Evolutionary conservation across 306 rosid species (phyloP).

Genomic region (Pueraria montana): DNA sequence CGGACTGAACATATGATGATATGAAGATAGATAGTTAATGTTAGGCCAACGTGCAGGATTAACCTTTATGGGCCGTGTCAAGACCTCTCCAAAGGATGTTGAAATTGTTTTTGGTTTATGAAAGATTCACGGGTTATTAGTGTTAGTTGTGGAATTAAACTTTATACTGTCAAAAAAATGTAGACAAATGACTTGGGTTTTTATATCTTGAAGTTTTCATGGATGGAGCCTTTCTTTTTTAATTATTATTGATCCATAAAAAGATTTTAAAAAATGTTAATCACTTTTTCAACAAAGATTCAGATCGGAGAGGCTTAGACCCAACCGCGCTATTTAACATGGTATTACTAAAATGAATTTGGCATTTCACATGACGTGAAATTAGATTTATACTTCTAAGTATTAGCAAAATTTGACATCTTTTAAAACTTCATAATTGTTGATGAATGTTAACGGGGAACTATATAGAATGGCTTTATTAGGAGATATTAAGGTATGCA

Average conservation of each 20-base stretch:
- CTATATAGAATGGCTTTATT: not conserved
- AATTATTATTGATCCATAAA: not conserved
- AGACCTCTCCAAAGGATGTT: not conserved
- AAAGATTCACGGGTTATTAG: not conserved
- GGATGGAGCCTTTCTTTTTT: not conserved
- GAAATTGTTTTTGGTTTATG: not conserved
- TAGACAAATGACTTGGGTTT: not conserved
- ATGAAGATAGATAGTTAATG: no score
- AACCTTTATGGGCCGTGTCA: not conserved
- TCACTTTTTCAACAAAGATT: not conserved
- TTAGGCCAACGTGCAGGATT: conserved; percentile 10
- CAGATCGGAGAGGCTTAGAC: not conserved
- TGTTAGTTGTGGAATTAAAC: not conserved
- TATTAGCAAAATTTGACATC: not conserved
- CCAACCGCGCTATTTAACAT: not conserved
- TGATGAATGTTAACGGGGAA: not conserved
- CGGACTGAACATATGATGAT: not conserved
- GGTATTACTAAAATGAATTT: not conserved
- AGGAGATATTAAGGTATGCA: no score
- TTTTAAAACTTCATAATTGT: not conserved
- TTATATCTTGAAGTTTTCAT: not conserved
- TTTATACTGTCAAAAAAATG: not conserved
- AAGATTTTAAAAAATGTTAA: not conserved
- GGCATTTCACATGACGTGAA: not conserved
- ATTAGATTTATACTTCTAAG: not conserved